Evolutionary conservation across 495 filamentous ascomycete genomes (phyloP).

Genomic region (Penicillium macrosclerotiorum): DNA sequence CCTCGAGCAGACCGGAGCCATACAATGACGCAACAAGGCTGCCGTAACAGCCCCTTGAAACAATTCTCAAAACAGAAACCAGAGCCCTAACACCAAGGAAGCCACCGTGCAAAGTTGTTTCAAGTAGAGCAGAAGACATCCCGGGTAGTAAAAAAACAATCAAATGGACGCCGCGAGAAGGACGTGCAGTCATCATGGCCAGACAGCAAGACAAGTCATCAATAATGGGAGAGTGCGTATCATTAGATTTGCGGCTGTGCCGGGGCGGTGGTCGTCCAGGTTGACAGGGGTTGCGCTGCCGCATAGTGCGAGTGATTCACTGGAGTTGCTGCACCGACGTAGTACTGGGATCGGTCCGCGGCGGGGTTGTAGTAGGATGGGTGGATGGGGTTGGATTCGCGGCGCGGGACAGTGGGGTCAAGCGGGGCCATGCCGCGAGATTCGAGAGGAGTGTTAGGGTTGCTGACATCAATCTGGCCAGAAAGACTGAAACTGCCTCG

Average conservation of each 20-base stretch:
- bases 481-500: conserved; percentile 41
- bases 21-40: not conserved
- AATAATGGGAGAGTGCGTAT: not conserved
- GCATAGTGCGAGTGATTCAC: conserved; percentile 38
- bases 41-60: not conserved
- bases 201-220: no score
- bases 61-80: not conserved
- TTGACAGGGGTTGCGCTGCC: conserved; percentile 29
- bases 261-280: conserved; percentile 43
- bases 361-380: conserved; percentile 31
- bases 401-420: conserved; percentile 39
- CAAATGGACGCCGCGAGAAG: no score
- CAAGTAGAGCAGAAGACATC: no score
- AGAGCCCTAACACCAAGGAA: no score
- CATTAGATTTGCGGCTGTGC: conserved; percentile 46
- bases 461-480: conserved; percentile 30
- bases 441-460: conserved; percentile 27
- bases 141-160: no score
- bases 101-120: no score
- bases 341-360: conserved; percentile 37
- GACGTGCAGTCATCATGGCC: no score
- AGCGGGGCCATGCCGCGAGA: conserved; percentile 33
- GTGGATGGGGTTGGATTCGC: conserved; percentile 40
- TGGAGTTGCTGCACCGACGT: conserved; percentile 28
- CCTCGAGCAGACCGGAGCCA: no score